A percentile compares a stretch with the other conserved stretches of the same genome.
phyloP scores from a whole-genome alignment of 805 yeast genomes.

The Vanderwaltozyma tropicalis region DNA sequence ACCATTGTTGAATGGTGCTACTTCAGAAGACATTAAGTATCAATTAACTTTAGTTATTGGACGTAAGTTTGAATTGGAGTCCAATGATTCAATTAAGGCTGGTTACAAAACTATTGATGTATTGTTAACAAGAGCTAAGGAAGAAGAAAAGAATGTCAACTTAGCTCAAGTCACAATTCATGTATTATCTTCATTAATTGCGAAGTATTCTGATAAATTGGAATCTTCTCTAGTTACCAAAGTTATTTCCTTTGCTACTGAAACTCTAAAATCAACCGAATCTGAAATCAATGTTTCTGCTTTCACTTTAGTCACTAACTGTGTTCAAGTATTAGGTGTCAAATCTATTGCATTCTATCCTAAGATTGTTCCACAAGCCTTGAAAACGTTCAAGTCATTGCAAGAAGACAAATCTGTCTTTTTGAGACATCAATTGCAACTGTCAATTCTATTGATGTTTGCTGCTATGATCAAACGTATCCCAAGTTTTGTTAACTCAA shows the following conservation, averaged over 20 bases:
- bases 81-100: conserved; percentile 41
- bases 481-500: conserved; percentile 74
- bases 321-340: conserved; percentile 71
- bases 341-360: conserved; percentile 79
- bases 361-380: conserved; percentile 66
- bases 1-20: conserved; percentile 26
- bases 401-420: conserved; percentile 13
- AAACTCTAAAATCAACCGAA: conserved; percentile 38
- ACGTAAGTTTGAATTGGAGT: conserved; percentile 60
- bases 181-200: conserved; percentile 50
- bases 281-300: conserved; percentile 67
- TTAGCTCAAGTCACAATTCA: conserved; percentile 63
- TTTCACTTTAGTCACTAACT: conserved; percentile 56
- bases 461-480: conserved; percentile 71
- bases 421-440: conserved; percentile 39
- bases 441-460: conserved; percentile 59
- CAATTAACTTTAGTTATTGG: conserved; percentile 55
- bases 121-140: conserved; percentile 33
- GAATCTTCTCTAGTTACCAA: conserved; percentile 39
- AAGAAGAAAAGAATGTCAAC: conserved; percentile 26
- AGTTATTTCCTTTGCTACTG: conserved; percentile 41
- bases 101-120: conserved; percentile 43
- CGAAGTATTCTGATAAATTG: conserved; percentile 47
- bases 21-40: conserved; percentile 41
- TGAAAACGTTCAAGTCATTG: conserved; percentile 43